phyloP scores from a whole-genome alignment of 2,329 filamentous ascomycete species.

The Trichoderma arundinaceum region DNA sequence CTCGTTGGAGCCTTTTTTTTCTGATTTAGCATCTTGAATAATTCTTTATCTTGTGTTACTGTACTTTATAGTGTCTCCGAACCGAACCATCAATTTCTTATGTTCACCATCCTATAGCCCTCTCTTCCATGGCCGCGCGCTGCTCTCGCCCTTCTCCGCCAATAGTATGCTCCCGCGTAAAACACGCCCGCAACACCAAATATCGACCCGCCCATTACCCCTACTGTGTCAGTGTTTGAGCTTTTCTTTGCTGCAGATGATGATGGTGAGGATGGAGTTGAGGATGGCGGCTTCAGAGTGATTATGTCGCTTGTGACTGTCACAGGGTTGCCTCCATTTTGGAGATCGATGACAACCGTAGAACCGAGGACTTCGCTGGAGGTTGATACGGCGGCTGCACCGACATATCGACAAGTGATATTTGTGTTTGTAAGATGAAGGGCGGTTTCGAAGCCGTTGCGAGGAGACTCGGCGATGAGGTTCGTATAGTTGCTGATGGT shows the following conservation, averaged over 20 bases:
- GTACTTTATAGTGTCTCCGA: background rate
- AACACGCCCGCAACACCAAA: constrained; percentile 6
- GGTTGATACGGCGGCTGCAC: constrained; percentile 10
- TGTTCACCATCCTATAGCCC: constrained; percentile 21
- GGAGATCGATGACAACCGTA: constrained; percentile 9
- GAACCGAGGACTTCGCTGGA: constrained; percentile 15
- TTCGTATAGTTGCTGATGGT: constrained; percentile 12
- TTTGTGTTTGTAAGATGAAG: background rate
- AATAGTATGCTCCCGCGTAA: constrained; percentile 8
- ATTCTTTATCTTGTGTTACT: background rate
- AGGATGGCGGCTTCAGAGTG: constrained; percentile 1
- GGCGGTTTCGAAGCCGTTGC: constrained; percentile 6
- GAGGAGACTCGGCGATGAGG: constrained; percentile 7
- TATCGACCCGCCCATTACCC: constrained; percentile 12
- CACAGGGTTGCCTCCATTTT: constrained; percentile 1
- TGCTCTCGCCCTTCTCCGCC: background rate
- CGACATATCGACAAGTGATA: constrained; percentile 2
- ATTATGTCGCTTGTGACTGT: constrained; percentile 13
- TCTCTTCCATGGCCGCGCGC: background rate
- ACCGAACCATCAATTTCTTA: background rate
- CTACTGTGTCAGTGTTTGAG: background rate
- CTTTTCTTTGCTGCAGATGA: background rate
- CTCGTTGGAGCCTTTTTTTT: background rate
- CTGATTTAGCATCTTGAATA: background rate
- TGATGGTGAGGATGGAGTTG: background rate